These are phyloP conservation scores for Gloeophyllum trabeum DNA, from an alignment of 768 basidiomycete species.

Conservation along the genomic window DNA sequence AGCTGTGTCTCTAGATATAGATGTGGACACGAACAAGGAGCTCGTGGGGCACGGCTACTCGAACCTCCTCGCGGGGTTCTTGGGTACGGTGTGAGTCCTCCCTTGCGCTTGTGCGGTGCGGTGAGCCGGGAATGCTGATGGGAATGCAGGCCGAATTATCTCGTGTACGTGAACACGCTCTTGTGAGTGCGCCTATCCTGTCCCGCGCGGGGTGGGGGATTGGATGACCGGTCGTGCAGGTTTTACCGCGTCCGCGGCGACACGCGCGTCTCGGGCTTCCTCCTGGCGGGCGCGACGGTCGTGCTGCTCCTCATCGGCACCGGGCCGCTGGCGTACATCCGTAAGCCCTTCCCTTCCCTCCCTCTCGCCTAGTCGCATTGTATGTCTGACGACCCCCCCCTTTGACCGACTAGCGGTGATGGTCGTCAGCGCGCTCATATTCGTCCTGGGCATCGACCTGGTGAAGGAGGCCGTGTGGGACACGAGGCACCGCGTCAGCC, in stretches of 20 bases:
- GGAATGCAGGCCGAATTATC: conserved; percentile 58
- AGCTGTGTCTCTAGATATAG: conserved; percentile 85
- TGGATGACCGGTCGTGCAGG: conserved; percentile 16
- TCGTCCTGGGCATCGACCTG: conserved; percentile 89
- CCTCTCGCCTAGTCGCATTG: no score
- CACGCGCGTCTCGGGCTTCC: conserved; percentile 71
- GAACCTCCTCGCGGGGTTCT: conserved; percentile 69
- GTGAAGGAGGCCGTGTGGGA: conserved; percentile 97
- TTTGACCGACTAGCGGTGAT: conserved; percentile 84
- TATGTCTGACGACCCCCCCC: background rate
- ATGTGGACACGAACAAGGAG: conserved; percentile 87
- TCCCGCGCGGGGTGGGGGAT: no score
- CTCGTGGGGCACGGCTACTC: conserved; percentile 89
- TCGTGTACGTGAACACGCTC: conserved; percentile 82
- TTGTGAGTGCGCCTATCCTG: conserved; percentile 32
- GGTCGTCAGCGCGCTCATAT: conserved; percentile 87
- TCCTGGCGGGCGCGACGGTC: conserved; percentile 70
- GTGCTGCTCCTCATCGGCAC: conserved; percentile 75
- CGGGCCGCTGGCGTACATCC: conserved; percentile 83
- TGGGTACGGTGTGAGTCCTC: conserved; percentile 68
- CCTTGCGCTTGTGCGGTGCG: conserved; percentile 3
- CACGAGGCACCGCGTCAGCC: conserved; percentile 78
- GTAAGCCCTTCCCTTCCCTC: conserved; percentile 30
- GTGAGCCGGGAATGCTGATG: background rate
- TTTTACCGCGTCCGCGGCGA: conserved; percentile 93